Evolutionary conservation across 306 rosid genomes (phyloP).

Genomic region (Prunus persica): DNA sequence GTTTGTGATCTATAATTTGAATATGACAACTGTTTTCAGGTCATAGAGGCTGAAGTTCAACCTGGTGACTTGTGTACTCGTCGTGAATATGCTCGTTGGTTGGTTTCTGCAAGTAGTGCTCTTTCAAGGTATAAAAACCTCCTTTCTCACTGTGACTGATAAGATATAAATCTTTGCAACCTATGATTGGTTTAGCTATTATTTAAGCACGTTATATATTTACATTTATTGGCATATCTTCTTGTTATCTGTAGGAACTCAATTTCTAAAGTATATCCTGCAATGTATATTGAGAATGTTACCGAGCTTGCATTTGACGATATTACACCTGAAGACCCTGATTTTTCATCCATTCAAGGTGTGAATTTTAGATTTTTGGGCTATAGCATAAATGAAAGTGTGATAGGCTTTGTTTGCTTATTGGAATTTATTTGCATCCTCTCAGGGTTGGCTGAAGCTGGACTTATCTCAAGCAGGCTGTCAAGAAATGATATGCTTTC

Average conservation of each 20-base stretch:
- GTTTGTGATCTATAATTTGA: not conserved
- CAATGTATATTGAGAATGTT: constrained; percentile 88
- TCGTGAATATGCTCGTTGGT: constrained; percentile 97
- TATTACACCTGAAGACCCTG: constrained; percentile 81
- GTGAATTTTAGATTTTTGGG: constrained; percentile 21
- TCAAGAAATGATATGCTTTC: constrained; percentile 67
- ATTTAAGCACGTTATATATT: not conserved
- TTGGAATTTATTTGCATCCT: constrained; percentile 18
- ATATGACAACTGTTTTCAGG: constrained; percentile 43
- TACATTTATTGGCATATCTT: constrained; percentile 18
- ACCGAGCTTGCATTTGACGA: constrained; percentile 96
- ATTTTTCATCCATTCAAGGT: constrained; percentile 97
- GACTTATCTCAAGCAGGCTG: constrained; percentile 92
- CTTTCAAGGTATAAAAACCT: constrained; percentile 73
- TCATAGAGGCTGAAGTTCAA: constrained; percentile 82
- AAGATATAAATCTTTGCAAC: constrained; percentile 13
- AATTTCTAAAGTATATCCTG: constrained; percentile 88
- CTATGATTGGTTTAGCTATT: constrained; percentile 3
- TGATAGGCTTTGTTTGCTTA: not conserved
- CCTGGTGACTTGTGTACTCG: constrained; percentile 89
- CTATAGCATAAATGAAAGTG: not conserved
- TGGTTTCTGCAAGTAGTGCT: constrained; percentile 85
- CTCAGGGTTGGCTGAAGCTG: constrained; percentile 98
- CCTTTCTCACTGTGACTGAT: constrained; percentile 10
- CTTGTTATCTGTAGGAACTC: constrained; percentile 55